phyloP scores from a whole-genome alignment of 352 stramenopile species.

The Globisporangium radiosum region DNA sequence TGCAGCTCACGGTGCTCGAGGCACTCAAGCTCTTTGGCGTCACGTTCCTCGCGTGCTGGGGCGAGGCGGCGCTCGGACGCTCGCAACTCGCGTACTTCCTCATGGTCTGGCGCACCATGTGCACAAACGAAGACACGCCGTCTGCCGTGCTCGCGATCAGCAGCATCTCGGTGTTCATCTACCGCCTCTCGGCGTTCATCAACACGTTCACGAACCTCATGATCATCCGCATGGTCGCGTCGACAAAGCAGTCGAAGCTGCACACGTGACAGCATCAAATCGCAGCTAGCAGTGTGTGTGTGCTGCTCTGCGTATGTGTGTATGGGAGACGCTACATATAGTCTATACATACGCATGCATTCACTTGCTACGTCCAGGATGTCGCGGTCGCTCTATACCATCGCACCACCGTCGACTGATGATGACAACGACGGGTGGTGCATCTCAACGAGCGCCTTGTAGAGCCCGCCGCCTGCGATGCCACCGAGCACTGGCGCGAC shows the following conservation, averaged over 20 bases:
- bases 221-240: slow-evolving; percentile 50
- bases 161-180: slow-evolving; percentile 36
- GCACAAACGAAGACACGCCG: slow-evolving; percentile 33
- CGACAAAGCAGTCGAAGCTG: slow-evolving; percentile 30
- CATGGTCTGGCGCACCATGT: slow-evolving; percentile 48
- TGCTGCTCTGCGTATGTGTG: no score
- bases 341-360: no score
- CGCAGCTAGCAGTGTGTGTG: no score
- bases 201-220: slow-evolving; percentile 52
- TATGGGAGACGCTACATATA: no score
- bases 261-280: slow-evolving; percentile 12
- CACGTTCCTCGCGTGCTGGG: slow-evolving; percentile 34
- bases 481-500: slow-evolving; percentile 39
- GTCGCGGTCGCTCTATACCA: no score
- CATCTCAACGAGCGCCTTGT: slow-evolving; percentile 34
- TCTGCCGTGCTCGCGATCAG: slow-evolving; percentile 33
- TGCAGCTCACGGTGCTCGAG: slow-evolving; percentile 21
- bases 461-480: slow-evolving; percentile 28
- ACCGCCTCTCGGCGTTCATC: slow-evolving; percentile 32
- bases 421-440: slow-evolving; percentile 22
- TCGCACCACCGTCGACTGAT: no score
- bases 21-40: slow-evolving; percentile 42
- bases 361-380: no score
- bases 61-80: slow-evolving; percentile 36
- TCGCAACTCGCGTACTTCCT: slow-evolving; percentile 48